Conservation (phyloP, 345 rosid genomes). For the Psidium guajava region DNA sequence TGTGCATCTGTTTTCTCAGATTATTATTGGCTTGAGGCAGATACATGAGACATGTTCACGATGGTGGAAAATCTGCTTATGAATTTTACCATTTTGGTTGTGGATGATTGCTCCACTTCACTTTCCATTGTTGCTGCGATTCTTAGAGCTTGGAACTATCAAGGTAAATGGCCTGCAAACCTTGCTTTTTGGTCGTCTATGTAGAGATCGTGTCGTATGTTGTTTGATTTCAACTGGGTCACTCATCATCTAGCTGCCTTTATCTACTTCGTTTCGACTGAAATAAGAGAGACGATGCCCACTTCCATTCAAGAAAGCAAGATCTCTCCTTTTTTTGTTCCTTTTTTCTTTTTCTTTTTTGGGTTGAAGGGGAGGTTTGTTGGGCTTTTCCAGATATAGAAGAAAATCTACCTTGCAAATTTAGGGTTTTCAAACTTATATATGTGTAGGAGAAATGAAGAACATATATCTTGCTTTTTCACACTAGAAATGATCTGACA, state of each 20-base stretch:
- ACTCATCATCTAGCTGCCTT: background rate
- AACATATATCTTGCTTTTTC: background rate
- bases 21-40: background rate
- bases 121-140: constrained; percentile 32
- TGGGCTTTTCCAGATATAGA: background rate
- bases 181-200: background rate
- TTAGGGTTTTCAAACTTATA: background rate
- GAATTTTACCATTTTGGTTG: constrained; percentile 34
- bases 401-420: background rate
- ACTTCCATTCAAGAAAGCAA: background rate
- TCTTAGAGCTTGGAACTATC: constrained; percentile 23
- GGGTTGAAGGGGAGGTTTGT: no score
- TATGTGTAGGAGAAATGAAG: background rate
- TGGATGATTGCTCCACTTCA: constrained; percentile 49
- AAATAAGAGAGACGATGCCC: background rate
- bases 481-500: background rate
- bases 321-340: background rate
- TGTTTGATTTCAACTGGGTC: background rate
- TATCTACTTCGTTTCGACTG: background rate
- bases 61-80: background rate
- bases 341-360: no score
- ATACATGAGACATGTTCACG: background rate
- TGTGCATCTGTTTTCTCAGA: background rate
- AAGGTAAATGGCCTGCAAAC: constrained; percentile 22
- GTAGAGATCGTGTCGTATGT: background rate